phyloP scores from a whole-genome alignment of 768 basidiomycete species.

The Suillus paluster region DNA sequence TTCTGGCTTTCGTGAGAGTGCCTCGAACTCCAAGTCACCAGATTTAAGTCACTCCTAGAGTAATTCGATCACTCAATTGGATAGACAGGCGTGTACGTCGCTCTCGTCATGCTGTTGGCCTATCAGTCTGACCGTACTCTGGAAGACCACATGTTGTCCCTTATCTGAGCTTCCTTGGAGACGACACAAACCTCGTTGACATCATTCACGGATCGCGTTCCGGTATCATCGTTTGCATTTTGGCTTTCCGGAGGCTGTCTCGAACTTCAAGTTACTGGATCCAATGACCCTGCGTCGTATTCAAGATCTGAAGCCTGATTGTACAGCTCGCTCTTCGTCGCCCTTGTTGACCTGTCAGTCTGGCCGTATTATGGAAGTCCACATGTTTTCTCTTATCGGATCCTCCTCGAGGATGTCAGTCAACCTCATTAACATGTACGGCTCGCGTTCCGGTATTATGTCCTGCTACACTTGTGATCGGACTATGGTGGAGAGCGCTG shows the following conservation, averaged over 20 bases:
- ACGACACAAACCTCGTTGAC: not conserved
- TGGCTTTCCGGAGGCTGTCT: not conserved
- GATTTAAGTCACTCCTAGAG: not conserved
- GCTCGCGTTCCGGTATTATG: no score
- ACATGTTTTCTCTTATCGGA: not conserved
- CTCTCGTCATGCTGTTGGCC: not conserved
- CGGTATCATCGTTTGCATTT: slow-evolving; percentile 4
- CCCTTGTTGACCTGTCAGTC: not conserved
- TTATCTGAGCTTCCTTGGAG: not conserved
- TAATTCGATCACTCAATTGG: not conserved
- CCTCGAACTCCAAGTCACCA: not conserved
- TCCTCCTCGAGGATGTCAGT: not conserved
- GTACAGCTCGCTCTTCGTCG: not conserved
- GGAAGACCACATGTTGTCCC: not conserved
- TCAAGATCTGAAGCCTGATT: slow-evolving; percentile 6
- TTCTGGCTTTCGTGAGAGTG: not conserved
- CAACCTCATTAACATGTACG: not conserved
- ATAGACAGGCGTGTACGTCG: not conserved
- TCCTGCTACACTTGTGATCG: no score
- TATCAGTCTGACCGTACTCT: not conserved
- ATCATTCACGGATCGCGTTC: not conserved
- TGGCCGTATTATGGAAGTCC: not conserved
- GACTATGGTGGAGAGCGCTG: no score
- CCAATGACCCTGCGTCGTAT: not conserved
- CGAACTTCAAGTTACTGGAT: not conserved